Evolutionary conservation across 441 rosid species (phyloP), one percentile per base, ranked within the genome.

Genomic region (Flueggea neowawraea): DNA sequence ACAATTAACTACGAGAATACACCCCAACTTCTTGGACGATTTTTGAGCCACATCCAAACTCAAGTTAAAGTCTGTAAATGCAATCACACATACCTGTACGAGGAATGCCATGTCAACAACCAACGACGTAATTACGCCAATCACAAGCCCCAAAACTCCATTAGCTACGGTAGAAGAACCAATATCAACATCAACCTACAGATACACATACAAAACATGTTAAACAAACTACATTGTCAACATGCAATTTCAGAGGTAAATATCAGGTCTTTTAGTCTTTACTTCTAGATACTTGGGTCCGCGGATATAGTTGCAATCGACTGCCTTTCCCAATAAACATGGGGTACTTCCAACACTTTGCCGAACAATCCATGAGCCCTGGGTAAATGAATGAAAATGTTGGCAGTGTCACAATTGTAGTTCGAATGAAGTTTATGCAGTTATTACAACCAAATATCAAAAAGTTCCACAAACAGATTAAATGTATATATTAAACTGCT

Each of bases 291-390:
- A 95, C 44, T 82, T 81, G 9, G 86, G 85, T 57, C 89, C 88
- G 55, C 92, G 97, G 32, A 95, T 86, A 70, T 95, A 95, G 76
- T 77, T 95, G 86, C 97, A 87, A 77, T 95, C 99, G 61, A 90
- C 97, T 43, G 97, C 97, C 75, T 89, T 95, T 64, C 99, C 98
- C 63, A 95, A 72, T 68, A 92, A 84, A 78, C 99, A 92, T 17
- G 99, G 99, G 47, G 98, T 92, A 85, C 98, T 90, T 71, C 98
- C 99, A 66, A 95, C 98, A 72, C 99, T 95, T 73, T 95, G 98
- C 58, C 96, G 91, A 66, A 95, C 99, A 63, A 95, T 90, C 98
- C 98, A 95, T 62, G 99, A 92, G 6, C 98, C 98, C 99, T 95
- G 78, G 55, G 10, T 58, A 13, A 47, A 53, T 10, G 14, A 58